Evolutionary conservation across 192 early-diverging fungal species (phyloP).

Genomic region (Entomortierella lignicola): DNA sequence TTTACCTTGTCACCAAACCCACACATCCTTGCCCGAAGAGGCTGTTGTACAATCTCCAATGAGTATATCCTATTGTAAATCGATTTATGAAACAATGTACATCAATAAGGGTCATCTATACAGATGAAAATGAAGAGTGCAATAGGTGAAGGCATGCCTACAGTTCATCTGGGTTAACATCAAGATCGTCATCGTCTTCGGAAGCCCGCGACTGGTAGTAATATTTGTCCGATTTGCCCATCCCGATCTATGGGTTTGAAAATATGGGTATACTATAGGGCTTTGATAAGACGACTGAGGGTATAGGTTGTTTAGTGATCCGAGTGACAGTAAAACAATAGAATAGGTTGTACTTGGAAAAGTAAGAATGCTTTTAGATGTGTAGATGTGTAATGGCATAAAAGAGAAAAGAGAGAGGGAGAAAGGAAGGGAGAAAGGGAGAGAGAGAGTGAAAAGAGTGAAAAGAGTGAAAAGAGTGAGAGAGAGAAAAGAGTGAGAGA

Average conservation of each 20-base stretch:
- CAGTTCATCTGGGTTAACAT: constrained; percentile 24
- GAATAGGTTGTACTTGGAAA: background rate
- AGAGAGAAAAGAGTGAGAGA: background rate
- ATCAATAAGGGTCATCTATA: background rate
- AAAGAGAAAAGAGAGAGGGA: background rate
- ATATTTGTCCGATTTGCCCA: constrained; percentile 28
- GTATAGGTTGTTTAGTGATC: too few species aligned
- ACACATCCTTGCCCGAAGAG: constrained; percentile 79
- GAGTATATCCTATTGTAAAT: constrained; percentile 47
- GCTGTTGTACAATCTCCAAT: constrained; percentile 81
- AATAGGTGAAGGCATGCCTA: background rate
- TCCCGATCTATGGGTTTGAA: constrained; percentile 3
- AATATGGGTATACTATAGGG: background rate
- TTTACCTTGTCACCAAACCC: constrained; percentile 80
- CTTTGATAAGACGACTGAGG: too few species aligned
- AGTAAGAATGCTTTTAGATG: background rate
- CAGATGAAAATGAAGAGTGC: background rate
- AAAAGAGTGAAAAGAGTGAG: background rate
- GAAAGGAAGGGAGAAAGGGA: background rate
- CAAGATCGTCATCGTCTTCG: constrained; percentile 28
- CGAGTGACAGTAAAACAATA: background rate
- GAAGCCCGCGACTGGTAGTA: constrained; percentile 11
- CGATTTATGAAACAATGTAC: background rate
- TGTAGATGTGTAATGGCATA: background rate
- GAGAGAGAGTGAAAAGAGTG: background rate